Evolutionary conservation across 1,139 yeast genomes (phyloP).

Genomic region (Saccharomyces pastorianus): DNA sequence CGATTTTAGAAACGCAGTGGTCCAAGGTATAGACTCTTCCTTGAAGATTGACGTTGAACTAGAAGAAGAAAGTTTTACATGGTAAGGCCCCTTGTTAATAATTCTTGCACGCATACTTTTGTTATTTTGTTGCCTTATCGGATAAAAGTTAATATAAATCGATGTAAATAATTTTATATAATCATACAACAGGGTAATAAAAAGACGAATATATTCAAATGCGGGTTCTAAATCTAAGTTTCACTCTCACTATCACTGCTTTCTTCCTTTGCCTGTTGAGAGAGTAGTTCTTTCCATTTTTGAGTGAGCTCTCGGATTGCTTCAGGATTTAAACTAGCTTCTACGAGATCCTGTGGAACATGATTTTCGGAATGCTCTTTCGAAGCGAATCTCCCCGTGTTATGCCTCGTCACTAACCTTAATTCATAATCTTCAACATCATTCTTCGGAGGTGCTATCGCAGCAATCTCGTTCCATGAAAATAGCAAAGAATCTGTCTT

Average conservation of each 20-base stretch:
- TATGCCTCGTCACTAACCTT: conserved; percentile 60
- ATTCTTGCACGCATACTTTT: background rate
- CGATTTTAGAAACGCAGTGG: conserved; percentile 32
- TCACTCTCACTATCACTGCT: conserved; percentile 10
- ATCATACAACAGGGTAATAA: background rate
- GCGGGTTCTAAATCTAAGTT: background rate
- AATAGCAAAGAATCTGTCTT: conserved; percentile 69
- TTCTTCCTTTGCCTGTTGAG: conserved; percentile 27
- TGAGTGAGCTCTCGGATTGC: conserved; percentile 58
- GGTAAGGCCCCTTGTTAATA: conserved; percentile 23
- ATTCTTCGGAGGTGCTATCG: conserved; percentile 10
- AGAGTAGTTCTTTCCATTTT: conserved; percentile 44
- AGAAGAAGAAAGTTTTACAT: conserved; percentile 38
- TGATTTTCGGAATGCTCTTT: conserved; percentile 84
- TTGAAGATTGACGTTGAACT: conserved; percentile 34
- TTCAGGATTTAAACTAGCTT: conserved; percentile 61
- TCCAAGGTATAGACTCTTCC: conserved; percentile 23
- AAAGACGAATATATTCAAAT: background rate
- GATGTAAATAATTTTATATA: background rate
- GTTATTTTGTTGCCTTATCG: background rate
- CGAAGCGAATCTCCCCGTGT: conserved; percentile 63
- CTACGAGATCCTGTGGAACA: conserved; percentile 85
- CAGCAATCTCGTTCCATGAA: conserved; percentile 71
- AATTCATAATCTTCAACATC: conserved; percentile 40
- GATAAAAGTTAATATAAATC: background rate